Evolutionary conservation across 2,329 filamentous ascomycete genomes (phyloP), one percentile per base, ranked within the genome.

Genomic region (Teratosphaeria zuluensis): DNA sequence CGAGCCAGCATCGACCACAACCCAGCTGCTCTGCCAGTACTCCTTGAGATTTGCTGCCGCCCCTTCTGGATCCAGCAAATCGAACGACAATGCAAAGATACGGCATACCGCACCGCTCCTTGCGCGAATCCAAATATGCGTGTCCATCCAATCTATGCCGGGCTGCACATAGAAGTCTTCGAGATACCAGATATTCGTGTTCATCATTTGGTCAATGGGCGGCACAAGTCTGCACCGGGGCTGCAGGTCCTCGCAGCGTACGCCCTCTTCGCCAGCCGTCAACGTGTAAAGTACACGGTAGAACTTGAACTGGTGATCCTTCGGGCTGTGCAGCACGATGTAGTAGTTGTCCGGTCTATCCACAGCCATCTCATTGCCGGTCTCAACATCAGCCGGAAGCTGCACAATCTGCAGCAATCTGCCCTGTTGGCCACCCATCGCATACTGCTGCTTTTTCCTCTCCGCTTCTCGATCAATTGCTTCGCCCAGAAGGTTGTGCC

Each of bases 261-360:
- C 52, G 2, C 58, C 58, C 31, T 59, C 61, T 11, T 67, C 62
- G 9, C 57, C 46, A 3, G 62, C 52, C 14, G 52, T 56, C 31
- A 38, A 56, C 2, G 30, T 57, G 9, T 61, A 28, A 4, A 46
- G 46, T 6, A 90, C 76, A 65, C 95, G 90, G 90, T 92, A 99
- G 70, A 99, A 92, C 72, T 96, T 97, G 80, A 99, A 97, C 70
- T 92, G 87, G 38, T 94, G 83, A 32, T 91, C 88, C 63, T 94
- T 84, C 0, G 94, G 92, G 11, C 92, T 96, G 73, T 91, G 96
- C 8, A 90, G 92, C 42, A 90, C 84, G 56, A 92, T 82, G 59
- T 81, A 81, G 68, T 84, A 86, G n/a, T 51, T 55, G 6, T 58
- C 63, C 30, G 58, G 58, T 12, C 59, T 58, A 7, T 61, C 58